These are phyloP conservation scores for Hibiscus mutabilis DNA, from an alignment of 345 rosid genomes.

Conservation along the genomic window DNA sequence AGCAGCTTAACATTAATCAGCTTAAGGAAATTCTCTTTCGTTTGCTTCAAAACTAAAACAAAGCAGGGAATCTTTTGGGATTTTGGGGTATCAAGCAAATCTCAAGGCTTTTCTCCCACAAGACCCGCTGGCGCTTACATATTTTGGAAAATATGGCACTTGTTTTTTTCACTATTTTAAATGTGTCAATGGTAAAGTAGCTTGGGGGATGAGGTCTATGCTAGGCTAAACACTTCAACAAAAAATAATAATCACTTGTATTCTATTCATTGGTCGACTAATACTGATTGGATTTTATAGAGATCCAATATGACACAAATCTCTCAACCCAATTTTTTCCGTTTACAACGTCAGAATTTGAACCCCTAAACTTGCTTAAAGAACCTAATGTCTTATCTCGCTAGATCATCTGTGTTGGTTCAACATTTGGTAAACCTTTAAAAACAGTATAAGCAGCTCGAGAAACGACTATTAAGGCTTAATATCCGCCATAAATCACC, in stretches of 20 bases:
- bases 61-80: slow-evolving; percentile 10
- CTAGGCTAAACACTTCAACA: too few species aligned
- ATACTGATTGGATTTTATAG: too few species aligned
- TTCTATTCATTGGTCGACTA: too few species aligned
- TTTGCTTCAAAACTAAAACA: neutral
- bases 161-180: neutral
- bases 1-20: neutral
- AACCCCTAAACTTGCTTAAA: too few species aligned
- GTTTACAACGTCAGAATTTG: too few species aligned
- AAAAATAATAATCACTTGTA: too few species aligned
- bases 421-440: neutral
- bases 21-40: neutral
- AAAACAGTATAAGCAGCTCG: slow-evolving; percentile 21
- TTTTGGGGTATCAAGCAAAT: slow-evolving; percentile 13
- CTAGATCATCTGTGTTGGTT: too few species aligned
- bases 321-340: too few species aligned
- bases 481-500: slow-evolving; percentile 29
- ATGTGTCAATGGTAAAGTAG: too few species aligned
- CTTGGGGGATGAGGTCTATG: too few species aligned
- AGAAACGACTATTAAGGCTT: slow-evolving; percentile 39
- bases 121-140: slow-evolving; percentile 22
- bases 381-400: too few species aligned
- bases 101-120: slow-evolving; percentile 9
- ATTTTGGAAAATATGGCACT: slow-evolving; percentile 17
- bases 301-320: too few species aligned